Conservation (phyloP, 1,284 basidiomycete genomes). For the Malassezia equina region DNA sequence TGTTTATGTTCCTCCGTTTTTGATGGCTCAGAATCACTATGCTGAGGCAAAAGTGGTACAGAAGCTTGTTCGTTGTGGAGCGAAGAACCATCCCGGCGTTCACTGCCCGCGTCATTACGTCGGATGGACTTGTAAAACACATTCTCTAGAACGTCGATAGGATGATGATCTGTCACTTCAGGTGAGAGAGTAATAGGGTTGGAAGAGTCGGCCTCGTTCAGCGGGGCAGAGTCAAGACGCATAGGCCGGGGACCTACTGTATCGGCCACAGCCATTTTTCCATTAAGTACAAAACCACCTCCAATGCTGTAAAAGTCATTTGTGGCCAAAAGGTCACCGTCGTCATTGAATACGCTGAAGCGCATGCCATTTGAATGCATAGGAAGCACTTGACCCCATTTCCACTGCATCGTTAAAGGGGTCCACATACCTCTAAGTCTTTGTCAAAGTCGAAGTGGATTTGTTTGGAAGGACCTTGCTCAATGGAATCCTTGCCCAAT, state of each 20-base stretch:
- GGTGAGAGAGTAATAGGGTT: neutral
- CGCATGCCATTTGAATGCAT: conserved; percentile 61
- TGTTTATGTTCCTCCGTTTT: conserved; percentile 26
- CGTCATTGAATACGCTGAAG: conserved; percentile 70
- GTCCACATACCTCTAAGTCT: conserved; percentile 57
- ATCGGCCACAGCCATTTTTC: conserved; percentile 28
- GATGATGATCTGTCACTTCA: conserved; percentile 10
- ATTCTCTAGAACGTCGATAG: conserved; percentile 69
- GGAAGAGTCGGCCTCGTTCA: neutral
- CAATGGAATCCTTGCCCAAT: conserved; percentile 53
- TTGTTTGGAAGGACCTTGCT: conserved; percentile 11
- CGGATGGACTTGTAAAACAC: conserved; percentile 93
- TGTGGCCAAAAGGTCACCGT: conserved; percentile 77
- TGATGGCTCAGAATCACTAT: neutral
- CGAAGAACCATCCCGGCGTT: conserved; percentile 52
- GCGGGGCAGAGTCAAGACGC: neutral
- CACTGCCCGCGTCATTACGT: conserved; percentile 65
- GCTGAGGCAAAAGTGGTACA: neutral
- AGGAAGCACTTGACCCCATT: conserved; percentile 58
- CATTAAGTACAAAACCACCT: conserved; percentile 44
- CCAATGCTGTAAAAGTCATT: conserved; percentile 71
- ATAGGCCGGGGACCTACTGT: conserved; percentile 1
- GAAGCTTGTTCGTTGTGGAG: conserved; percentile 7
- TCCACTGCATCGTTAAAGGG: conserved; percentile 55
- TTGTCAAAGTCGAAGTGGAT: conserved; percentile 74